Evolutionary conservation across 257 asterid species (phyloP).

Genomic region (Salvia splendens): DNA sequence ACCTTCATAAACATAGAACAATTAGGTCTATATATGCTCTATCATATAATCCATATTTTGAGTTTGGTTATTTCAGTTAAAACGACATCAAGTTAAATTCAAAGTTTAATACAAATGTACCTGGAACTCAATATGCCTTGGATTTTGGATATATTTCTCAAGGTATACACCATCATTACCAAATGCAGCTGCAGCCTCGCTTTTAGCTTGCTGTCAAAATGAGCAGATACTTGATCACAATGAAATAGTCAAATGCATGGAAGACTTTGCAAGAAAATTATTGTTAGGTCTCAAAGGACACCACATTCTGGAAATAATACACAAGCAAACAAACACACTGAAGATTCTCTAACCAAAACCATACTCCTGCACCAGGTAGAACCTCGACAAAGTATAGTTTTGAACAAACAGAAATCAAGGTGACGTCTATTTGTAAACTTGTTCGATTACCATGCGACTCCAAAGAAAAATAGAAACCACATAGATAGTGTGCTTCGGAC

Average conservation of each 20-base stretch:
- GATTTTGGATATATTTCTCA: slow-evolving; percentile 90
- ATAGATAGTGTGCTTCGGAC: not conserved
- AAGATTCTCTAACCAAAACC: slow-evolving; percentile 11
- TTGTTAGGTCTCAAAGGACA: slow-evolving; percentile 5
- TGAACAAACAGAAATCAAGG: no score
- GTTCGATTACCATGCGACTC: not conserved
- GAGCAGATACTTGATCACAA: slow-evolving; percentile 10
- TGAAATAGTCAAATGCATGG: slow-evolving; percentile 9
- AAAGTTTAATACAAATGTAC: slow-evolving; percentile 30
- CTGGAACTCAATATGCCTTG: slow-evolving; percentile 94
- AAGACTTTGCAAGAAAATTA: not conserved
- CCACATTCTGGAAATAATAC: not conserved
- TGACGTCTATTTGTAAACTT: no score
- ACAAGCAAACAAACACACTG: not conserved
- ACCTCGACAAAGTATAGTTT: not conserved
- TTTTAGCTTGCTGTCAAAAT: slow-evolving; percentile 63
- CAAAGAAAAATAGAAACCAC: slow-evolving; percentile 8
- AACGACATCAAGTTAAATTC: not conserved
- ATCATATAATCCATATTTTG: not conserved
- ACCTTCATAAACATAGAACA: not conserved
- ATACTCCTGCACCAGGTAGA: slow-evolving; percentile 6
- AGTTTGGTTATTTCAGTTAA: not conserved
- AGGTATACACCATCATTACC: slow-evolving; percentile 99
- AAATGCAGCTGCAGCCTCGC: slow-evolving; percentile 99
- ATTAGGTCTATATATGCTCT: not conserved